These are phyloP conservation scores for Serendipita sp. DNA, from an alignment of 768 basidiomycete species.

Conservation along the genomic window DNA sequence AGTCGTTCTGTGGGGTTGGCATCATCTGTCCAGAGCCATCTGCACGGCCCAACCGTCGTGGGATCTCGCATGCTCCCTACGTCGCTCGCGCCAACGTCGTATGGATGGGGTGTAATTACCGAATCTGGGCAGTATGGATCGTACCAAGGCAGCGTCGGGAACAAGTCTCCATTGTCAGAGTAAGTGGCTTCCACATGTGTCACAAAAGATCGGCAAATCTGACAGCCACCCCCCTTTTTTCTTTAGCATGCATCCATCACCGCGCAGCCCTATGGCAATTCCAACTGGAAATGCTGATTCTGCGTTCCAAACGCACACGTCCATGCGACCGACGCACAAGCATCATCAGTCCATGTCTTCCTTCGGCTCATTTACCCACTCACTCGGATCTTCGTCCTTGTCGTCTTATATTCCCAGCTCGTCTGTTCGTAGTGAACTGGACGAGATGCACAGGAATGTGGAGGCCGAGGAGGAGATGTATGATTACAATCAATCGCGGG, in stretches of 20 bases:
- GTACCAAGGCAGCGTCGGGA: neutral
- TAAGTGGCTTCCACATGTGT: neutral
- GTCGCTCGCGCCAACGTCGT: neutral
- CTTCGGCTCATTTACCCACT: conserved; percentile 9
- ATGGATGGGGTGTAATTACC: conserved; percentile 5
- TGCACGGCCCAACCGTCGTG: neutral
- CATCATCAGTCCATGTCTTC: conserved; percentile 10
- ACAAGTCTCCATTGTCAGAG: neutral
- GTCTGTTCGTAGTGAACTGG: conserved; percentile 8
- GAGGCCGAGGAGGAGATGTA: conserved; percentile 7
- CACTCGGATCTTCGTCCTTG: conserved; percentile 8
- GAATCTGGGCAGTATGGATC: neutral
- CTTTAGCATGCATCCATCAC: neutral
- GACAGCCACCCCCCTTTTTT: conserved; percentile 4
- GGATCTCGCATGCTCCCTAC: neutral
- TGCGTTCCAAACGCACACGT: neutral
- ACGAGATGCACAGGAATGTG: conserved; percentile 8
- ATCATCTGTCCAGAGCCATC: neutral
- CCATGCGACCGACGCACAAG: conserved; percentile 7
- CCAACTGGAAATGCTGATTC: neutral
- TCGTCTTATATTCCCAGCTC: conserved; percentile 9
- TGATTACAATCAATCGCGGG: neutral
- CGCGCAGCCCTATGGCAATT: neutral
- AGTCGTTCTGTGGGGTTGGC: neutral
- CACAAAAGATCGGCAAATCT: neutral